phyloP scores from a whole-genome alignment of 805 yeast genomes.

The Candida adriatica region DNA sequence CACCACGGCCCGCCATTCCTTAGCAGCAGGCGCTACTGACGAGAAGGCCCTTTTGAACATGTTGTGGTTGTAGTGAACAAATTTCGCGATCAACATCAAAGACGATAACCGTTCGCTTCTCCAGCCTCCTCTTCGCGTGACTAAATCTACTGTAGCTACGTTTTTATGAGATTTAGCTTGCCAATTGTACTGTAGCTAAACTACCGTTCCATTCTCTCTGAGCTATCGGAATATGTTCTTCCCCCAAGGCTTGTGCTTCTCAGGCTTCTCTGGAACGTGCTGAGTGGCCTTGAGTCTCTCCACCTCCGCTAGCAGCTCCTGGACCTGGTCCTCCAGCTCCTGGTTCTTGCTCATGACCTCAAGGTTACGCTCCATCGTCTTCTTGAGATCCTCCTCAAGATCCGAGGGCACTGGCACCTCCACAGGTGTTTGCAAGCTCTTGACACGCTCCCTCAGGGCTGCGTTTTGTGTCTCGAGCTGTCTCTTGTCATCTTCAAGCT shows the following conservation, averaged over 20 bases:
- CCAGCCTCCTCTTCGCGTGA: no score
- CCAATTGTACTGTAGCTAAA: no score
- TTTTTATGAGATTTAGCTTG: no score
- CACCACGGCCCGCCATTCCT: conserved; percentile 39
- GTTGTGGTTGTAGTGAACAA: no score
- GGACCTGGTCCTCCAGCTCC: conserved; percentile 46
- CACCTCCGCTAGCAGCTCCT: conserved; percentile 35
- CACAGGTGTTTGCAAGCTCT: conserved; percentile 23
- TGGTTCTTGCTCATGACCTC: conserved; percentile 63
- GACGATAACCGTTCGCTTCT: no score
- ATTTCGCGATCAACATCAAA: no score
- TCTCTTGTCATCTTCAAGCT: conserved; percentile 65
- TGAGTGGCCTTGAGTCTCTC: conserved; percentile 28
- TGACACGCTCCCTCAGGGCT: conserved; percentile 33
- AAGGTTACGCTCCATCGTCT: conserved; percentile 52
- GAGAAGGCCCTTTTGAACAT: conserved; percentile 18
- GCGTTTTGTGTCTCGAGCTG: conserved; percentile 45
- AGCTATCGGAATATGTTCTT: no score
- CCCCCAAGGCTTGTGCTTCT: no score
- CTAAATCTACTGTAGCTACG: no score
- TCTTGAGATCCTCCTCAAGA: conserved; percentile 45
- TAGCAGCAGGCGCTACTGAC: conserved; percentile 12
- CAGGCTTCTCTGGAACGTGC: conserved; percentile 1
- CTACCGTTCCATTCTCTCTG: no score
- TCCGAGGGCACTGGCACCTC: conserved; percentile 32